phyloP scores from a whole-genome alignment of 257 asterid species.

The Primulina tabacum region DNA sequence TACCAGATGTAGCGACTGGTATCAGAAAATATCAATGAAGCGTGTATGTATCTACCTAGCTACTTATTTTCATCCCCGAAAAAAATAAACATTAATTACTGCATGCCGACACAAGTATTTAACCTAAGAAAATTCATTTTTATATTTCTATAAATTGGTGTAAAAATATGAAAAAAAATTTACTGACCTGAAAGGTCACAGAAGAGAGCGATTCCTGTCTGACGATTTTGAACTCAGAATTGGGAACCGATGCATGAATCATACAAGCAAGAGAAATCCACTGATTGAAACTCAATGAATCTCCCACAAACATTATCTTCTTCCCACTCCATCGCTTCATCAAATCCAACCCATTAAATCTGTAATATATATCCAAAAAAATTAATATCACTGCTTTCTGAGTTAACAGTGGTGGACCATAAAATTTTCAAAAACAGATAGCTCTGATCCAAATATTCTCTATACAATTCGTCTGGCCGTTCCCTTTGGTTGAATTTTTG shows the following conservation, averaged over 20 bases:
- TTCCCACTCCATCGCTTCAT: constrained; percentile 64
- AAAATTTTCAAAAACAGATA: too few species aligned
- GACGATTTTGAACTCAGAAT: constrained; percentile 31
- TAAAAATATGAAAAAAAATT: not conserved
- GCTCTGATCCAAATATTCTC: too few species aligned
- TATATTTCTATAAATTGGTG: not conserved
- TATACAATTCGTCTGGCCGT: not conserved
- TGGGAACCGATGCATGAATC: constrained; percentile 62
- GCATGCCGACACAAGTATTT: not conserved
- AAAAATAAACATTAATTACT: too few species aligned
- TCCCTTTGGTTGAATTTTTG: not conserved
- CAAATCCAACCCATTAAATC: constrained; percentile 66
- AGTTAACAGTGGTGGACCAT: too few species aligned
- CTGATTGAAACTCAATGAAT: constrained; percentile 79
- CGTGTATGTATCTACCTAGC: not conserved
- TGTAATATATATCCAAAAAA: constrained; percentile 8
- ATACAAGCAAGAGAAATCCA: constrained; percentile 71
- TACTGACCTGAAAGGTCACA: constrained; percentile 57
- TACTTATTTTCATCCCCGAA: not conserved
- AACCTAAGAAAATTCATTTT: constrained; percentile 3
- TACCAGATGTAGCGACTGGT: too few species aligned
- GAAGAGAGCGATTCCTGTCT: constrained; percentile 44
- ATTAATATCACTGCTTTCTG: too few species aligned
- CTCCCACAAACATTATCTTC: constrained; percentile 81
- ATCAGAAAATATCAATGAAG: too few species aligned